phyloP scores from a whole-genome alignment of 306 rosid genomes.

The Quercus robur region DNA sequence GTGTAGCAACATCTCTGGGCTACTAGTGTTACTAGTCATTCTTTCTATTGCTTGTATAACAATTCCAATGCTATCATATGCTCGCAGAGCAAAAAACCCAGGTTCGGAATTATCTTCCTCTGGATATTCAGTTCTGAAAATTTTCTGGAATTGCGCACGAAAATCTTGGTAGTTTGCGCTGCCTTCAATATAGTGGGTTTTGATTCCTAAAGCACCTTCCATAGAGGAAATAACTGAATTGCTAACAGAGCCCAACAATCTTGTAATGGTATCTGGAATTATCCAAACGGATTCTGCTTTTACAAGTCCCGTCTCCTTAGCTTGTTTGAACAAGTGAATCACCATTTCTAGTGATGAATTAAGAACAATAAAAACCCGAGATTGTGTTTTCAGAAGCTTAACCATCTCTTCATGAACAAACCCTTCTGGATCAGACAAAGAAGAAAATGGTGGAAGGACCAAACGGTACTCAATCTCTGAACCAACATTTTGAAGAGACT shows the following conservation, averaged over 20 bases:
- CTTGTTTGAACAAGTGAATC: constrained; percentile 48
- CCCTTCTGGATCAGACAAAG: constrained; percentile 47
- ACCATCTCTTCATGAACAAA: constrained; percentile 43
- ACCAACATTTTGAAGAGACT: constrained; percentile 47
- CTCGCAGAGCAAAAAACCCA: constrained; percentile 53
- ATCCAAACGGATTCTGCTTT: constrained; percentile 61
- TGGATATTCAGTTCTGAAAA: constrained; percentile 25
- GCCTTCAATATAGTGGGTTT: constrained; percentile 36
- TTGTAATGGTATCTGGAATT: constrained; percentile 50
- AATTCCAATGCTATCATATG: constrained; percentile 53
- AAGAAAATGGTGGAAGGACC: constrained; percentile 45
- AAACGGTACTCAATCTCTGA: constrained; percentile 47
- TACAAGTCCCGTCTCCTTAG: constrained; percentile 46
- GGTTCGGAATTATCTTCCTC: constrained; percentile 48
- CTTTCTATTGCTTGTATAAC: constrained; percentile 41
- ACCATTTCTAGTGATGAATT: constrained; percentile 46
- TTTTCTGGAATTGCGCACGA: constrained; percentile 29
- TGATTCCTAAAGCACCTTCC: constrained; percentile 72
- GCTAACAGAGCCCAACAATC: constrained; percentile 40
- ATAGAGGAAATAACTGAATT: constrained; percentile 41
- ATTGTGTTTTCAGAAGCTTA: constrained; percentile 31
- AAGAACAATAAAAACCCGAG: constrained; percentile 60
- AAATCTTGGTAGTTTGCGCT: constrained; percentile 32
- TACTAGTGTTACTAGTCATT: constrained; percentile 17
- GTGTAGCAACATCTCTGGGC: not conserved